Base-by-base conservation (phyloP, 345 rosid genomes). In the Arabidopsis suecica region DNA sequence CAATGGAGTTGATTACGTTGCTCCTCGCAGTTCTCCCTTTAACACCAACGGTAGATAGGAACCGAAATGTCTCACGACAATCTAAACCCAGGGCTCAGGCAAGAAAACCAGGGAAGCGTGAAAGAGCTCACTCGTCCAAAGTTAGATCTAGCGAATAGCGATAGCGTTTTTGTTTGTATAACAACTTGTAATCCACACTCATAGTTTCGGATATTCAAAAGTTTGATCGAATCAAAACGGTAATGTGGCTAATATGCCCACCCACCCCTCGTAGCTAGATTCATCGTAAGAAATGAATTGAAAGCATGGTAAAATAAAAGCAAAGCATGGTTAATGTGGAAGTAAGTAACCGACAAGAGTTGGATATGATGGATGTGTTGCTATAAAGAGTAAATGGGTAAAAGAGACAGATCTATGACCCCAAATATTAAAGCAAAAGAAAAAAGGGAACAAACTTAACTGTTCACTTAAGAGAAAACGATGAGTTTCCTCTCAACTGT, bases 351-450 rank as follows among this genome's bases (percentile, higher is more conserved):
- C 77, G 77, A 78, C 77, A 78, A 49, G 72, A 42, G 6, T 47
- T 78, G 59, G 56, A 28, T 25, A 32, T 48, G 22, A 71, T 45
- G 54, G 69, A 72, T 71, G 42, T 66, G 73, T 72, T 65, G 68
- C 38, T 33, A 60, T 59, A 6, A 11, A 11, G 68, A 65, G 63
- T 66, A 65, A 78, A 59, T 71, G 56, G 18, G 77, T 50, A 72
- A 72, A 78, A 72, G 73, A 78, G 81, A 78, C 69, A 72, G 73
- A 72, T 66, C 69, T 51, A 34, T 66, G 81, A 72, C 61, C 69
- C 72, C n/a, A 57, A 56, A 20, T 11, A 56, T 45, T 71, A 71
- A 78, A 65, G 71, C 62, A 55, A 37, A 55, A 18, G 51, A 45
- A 77, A 68, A 41, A 22, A 40, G 67, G 81, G 81, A 65, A 78